Conservation (phyloP, 2,329 filamentous ascomycete species). For the Penicillium fuscoglaucum region DNA sequence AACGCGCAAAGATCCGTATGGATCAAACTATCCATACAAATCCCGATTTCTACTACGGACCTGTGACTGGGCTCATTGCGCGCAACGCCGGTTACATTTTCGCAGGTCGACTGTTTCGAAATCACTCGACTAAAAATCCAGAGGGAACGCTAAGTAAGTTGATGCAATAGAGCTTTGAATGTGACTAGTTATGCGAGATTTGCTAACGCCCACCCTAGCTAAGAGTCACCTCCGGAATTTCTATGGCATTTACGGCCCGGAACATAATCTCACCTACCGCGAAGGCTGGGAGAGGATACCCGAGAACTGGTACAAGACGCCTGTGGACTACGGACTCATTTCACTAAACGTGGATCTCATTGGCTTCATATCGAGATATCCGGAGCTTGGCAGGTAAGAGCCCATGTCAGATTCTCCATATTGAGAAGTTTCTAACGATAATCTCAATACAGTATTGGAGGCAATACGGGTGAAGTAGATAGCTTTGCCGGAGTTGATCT, state of each 20-base stretch:
- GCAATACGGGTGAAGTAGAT: conserved; percentile 54
- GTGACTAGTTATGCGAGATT: too few species aligned
- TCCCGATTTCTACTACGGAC: conserved; percentile 57
- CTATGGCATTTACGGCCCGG: conserved; percentile 48
- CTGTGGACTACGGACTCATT: conserved; percentile 51
- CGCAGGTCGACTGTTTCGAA: conserved; percentile 45
- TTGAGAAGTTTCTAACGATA: not conserved
- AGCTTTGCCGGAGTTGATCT: conserved; percentile 52
- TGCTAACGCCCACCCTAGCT: conserved; percentile 26
- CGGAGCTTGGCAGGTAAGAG: conserved; percentile 39
- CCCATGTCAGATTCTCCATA: not conserved
- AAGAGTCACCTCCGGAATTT: conserved; percentile 49
- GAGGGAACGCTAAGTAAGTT: conserved; percentile 40
- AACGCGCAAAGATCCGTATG: conserved; percentile 49
- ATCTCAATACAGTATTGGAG: conserved; percentile 45
- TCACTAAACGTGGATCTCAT: conserved; percentile 46
- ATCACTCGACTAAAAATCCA: conserved; percentile 47
- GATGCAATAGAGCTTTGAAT: not conserved
- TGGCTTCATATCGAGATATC: conserved; percentile 42
- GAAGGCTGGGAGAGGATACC: conserved; percentile 55
- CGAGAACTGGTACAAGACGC: conserved; percentile 53
- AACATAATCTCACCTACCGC: conserved; percentile 46
- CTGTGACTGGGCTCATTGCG: conserved; percentile 52
- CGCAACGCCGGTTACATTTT: conserved; percentile 54
- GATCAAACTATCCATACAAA: conserved; percentile 53